Evolutionary conservation across 1,139 yeast genomes (phyloP).

Genomic region (Nakaseomyces nivariensis): DNA sequence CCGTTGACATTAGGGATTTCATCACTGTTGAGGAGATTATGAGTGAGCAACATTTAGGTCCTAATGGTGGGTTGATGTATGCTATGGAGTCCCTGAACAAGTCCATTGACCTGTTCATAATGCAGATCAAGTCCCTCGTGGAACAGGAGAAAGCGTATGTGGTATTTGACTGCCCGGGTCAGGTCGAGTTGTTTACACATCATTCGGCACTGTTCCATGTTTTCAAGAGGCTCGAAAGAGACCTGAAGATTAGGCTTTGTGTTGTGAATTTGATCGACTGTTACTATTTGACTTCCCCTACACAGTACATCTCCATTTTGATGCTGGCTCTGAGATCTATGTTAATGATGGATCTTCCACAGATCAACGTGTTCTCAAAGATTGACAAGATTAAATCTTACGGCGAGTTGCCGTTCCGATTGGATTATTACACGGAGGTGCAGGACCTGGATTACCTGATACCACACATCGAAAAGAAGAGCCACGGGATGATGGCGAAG

Average conservation of each 20-base stretch:
- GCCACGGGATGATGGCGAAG: constrained; percentile 40
- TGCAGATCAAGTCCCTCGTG: constrained; percentile 48
- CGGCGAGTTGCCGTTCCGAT: constrained; percentile 56
- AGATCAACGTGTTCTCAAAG: constrained; percentile 82
- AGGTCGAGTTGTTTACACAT: constrained; percentile 89
- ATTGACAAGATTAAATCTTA: constrained; percentile 72
- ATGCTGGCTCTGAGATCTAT: constrained; percentile 78
- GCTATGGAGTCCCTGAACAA: constrained; percentile 65
- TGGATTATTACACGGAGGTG: constrained; percentile 86
- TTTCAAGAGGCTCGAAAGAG: constrained; percentile 59
- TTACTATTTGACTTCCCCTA: constrained; percentile 74
- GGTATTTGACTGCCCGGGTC: constrained; percentile 96
- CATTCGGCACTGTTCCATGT: constrained; percentile 71
- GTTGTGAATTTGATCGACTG: constrained; percentile 85
- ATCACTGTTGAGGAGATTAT: constrained; percentile 82
- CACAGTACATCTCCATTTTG: constrained; percentile 80
- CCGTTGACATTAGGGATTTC: constrained; percentile 80
- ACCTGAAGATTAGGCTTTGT: constrained; percentile 61
- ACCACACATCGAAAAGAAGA: constrained; percentile 63
- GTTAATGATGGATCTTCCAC: constrained; percentile 90
- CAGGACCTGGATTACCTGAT: constrained; percentile 65
- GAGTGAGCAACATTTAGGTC: constrained; percentile 76
- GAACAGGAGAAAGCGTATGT: constrained; percentile 56
- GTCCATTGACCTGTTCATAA: constrained; percentile 50
- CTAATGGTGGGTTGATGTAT: constrained; percentile 89